phyloP scores from a whole-genome alignment of 1,139 yeast genomes.

The Hansenula anomala region DNA sequence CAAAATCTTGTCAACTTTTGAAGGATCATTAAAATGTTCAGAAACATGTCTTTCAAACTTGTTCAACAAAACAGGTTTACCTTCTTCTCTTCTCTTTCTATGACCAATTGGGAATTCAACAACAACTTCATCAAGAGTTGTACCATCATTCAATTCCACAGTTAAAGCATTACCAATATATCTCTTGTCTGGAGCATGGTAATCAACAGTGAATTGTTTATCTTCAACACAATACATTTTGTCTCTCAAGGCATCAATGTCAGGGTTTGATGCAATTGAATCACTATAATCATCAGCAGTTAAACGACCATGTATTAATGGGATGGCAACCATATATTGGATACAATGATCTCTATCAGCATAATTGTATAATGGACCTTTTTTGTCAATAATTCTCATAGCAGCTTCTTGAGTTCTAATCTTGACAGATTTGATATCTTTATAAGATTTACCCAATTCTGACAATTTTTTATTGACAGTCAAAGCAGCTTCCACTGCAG shows the following conservation, averaged over 20 bases:
- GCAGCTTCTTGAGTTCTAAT: constrained; percentile 60
- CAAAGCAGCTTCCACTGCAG: constrained; percentile 56
- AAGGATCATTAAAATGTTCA: constrained; percentile 34
- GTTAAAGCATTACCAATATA: constrained; percentile 50
- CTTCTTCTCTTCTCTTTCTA: constrained; percentile 51
- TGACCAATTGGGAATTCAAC: constrained; percentile 58
- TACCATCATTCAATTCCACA: constrained; percentile 49
- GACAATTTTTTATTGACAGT: constrained; percentile 34
- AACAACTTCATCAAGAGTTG: constrained; percentile 44
- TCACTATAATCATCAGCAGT: constrained; percentile 56
- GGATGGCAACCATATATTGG: constrained; percentile 57
- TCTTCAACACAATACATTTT: constrained; percentile 54
- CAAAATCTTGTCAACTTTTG: constrained; percentile 35
- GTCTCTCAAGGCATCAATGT: constrained; percentile 44
- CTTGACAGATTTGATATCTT: constrained; percentile 43
- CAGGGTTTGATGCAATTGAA: constrained; percentile 44
- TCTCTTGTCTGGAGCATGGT: constrained; percentile 53
- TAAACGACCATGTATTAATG: constrained; percentile 47
- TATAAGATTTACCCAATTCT: constrained; percentile 36
- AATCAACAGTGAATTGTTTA: constrained; percentile 41
- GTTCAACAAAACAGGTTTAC: constrained; percentile 45
- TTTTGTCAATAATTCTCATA: constrained; percentile 51
- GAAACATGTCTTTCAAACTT: constrained; percentile 47
- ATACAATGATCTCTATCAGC: constrained; percentile 63
- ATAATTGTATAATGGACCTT: constrained; percentile 54